Conservation (phyloP, 2,329 filamentous ascomycete genomes). For the Berkeleyomyces rouxiae region DNA sequence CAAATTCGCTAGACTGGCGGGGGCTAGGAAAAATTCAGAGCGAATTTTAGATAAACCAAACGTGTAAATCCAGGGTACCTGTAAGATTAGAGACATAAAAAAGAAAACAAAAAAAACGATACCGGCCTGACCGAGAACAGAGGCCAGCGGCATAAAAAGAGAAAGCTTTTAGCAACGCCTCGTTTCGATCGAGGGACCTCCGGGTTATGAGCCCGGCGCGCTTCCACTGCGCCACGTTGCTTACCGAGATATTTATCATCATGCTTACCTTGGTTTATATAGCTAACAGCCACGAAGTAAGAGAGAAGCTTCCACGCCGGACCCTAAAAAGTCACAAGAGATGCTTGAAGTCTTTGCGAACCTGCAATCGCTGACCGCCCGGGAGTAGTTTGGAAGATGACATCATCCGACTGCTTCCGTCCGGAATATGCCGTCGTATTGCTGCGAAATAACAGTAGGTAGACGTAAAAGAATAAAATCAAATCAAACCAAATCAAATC, state of each 20-base stretch:
- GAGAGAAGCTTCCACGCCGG: no score
- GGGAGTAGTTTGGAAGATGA: background rate
- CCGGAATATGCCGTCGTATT: no score
- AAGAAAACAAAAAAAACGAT: background rate
- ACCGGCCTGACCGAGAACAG: no score
- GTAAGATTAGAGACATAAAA: background rate
- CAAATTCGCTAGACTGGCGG: conserved; percentile 40
- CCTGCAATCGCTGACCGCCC: background rate
- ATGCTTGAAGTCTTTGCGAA: background rate
- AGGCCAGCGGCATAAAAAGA: conserved; percentile 19
- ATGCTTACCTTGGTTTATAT: background rate
- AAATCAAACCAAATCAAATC: no score
- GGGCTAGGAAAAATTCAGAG: conserved; percentile 15
- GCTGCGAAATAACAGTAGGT: no score
- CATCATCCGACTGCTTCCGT: background rate
- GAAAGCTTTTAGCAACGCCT: conserved; percentile 11
- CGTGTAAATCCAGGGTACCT: background rate
- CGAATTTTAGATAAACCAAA: no score
- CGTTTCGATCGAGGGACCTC: conserved; percentile 13
- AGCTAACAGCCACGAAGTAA: background rate
- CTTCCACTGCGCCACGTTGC: conserved; percentile 14
- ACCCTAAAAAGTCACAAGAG: no score
- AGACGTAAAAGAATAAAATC: no score
- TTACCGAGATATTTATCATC: background rate
- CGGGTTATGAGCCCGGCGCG: conserved; percentile 4